These are phyloP conservation scores for Penstemon davidsonii DNA, from an alignment of 257 asterid genomes.

Conservation along the genomic window DNA sequence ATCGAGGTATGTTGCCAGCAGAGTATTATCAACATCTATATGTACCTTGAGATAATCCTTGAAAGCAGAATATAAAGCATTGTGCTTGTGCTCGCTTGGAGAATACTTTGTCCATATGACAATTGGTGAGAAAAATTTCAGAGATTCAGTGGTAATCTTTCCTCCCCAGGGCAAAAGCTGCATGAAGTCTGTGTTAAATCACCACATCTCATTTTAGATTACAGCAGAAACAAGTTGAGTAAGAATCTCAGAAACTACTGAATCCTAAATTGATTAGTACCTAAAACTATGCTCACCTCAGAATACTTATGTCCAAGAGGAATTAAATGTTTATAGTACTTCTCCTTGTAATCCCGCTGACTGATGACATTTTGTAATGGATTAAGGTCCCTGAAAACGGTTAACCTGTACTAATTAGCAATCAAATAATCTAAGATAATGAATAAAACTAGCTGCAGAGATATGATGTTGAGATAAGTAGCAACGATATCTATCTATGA, in stretches of 20 bases:
- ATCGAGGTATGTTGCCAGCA: slow-evolving; percentile 16
- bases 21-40: slow-evolving; percentile 20
- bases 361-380: slow-evolving; percentile 67
- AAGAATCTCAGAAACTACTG: background rate
- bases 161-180: slow-evolving; percentile 99
- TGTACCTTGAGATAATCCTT: slow-evolving; percentile 79
- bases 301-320: slow-evolving; percentile 69
- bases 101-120: slow-evolving; percentile 85
- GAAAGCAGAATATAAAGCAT: slow-evolving; percentile 70
- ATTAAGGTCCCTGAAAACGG: slow-evolving; percentile 77
- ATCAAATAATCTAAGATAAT: background rate
- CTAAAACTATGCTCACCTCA: slow-evolving; percentile 43
- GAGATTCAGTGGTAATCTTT: slow-evolving; percentile 77
- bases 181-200: slow-evolving; percentile 63
- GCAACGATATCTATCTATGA: background rate
- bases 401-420: slow-evolving; percentile 7
- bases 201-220: slow-evolving; percentile 35
- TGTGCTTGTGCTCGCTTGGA: slow-evolving; percentile 50
- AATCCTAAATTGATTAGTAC: background rate
- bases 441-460: slow-evolving; percentile 9
- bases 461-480: slow-evolving; percentile 19
- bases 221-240: slow-evolving; percentile 5
- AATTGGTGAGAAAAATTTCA: slow-evolving; percentile 86
- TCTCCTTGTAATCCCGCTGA: slow-evolving; percentile 68
- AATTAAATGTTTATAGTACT: slow-evolving; percentile 63